Percentiles rank a stretch among this genome's conserved stretches.
These are phyloP conservation scores for Tanacetum coccineum DNA, from an alignment of 129 eudicot genomes.

Conservation along the genomic window DNA sequence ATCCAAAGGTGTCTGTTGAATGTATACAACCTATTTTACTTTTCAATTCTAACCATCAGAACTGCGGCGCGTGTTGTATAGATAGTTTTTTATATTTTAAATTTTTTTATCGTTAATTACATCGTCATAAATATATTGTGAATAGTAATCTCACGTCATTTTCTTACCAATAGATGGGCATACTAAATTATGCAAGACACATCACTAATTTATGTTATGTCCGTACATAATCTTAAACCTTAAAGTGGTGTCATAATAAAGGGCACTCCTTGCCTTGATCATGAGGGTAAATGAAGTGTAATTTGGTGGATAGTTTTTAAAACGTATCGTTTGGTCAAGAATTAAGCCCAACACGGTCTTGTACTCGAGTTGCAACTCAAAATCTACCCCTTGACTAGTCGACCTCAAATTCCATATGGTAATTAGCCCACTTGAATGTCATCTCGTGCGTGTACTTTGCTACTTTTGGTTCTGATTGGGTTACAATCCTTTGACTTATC, in stretches of 20 bases:
- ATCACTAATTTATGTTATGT: background rate
- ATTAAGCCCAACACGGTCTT: constrained; percentile 57
- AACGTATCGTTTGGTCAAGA: constrained; percentile 60
- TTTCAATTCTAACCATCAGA: no score
- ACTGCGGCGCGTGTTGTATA: no score
- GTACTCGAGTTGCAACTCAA: constrained; percentile 72
- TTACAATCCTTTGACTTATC: constrained; percentile 73
- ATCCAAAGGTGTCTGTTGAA: no score
- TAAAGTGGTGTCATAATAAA: constrained; percentile 45
- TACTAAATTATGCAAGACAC: background rate
- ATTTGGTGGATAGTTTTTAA: constrained; percentile 61
- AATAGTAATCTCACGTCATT: no score
- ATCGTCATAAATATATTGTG: no score
- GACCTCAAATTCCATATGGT: constrained; percentile 93
- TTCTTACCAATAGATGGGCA: background rate
- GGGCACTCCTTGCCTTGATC: constrained; percentile 74
- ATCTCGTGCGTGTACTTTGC: constrained; percentile 78
- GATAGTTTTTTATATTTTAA: no score
- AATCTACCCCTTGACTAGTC: constrained; percentile 86
- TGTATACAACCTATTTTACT: no score
- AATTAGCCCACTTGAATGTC: constrained; percentile 86
- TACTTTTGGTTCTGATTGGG: constrained; percentile 79
- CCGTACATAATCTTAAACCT: background rate
- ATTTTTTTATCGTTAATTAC: no score
- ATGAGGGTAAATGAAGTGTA: constrained; percentile 65